Base-by-base conservation (phyloP, 139 green algal species). In the Picochlorum sp. region DNA sequence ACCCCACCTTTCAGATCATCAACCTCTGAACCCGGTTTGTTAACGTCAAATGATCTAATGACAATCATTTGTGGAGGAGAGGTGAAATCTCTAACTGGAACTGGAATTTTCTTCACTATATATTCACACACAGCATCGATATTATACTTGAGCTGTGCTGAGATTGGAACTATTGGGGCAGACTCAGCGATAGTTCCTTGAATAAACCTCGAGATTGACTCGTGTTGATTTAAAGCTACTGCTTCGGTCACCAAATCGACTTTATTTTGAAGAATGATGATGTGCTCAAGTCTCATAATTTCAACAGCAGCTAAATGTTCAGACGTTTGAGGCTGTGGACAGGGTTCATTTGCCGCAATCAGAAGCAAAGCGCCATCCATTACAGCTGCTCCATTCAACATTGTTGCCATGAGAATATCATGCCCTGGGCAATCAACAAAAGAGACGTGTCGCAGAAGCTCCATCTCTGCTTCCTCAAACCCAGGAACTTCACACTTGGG, bases 401-500 rank as follows among this genome's bases (percentile, higher is more conserved):
- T 99, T 68, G 94, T 99, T 11, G 94, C 94, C 94, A 99, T 99
- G 50, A 99, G 90, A 89, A 99, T 99, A 80, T 99, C 94, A 85
- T 99, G 94, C 11, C 93, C 71, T 28, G 94, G 94, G 80, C 94
- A 99, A 70, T 99, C 94, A 24, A 99, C 94, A 70, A 99, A 99
- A 1, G 87, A 96, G 4, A 99, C 92, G 68, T 99, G 94, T 44
- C 94, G 79, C 45, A 94, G 58, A 15, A 99, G 83, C 72, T 97
- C 78, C 91, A 97, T 98, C 8, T 79, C 70, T 31, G 73, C 74
- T 57, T 74, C 71, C 70, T 94, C 82, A 74, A 88, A 94, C 3
- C 86, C 86, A 14, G 83, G 71, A 34, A 88, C 83, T 21, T 92
- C 75, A 68, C 88, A 95, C 15, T 73, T 56, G 8, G 86, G 86